A percentile compares a stretch with the other conserved stretches of the same genome.
Evolutionary conservation across 78 protist species (phyloP).

Genomic region (Pigoraptor vietnamica): DNA sequence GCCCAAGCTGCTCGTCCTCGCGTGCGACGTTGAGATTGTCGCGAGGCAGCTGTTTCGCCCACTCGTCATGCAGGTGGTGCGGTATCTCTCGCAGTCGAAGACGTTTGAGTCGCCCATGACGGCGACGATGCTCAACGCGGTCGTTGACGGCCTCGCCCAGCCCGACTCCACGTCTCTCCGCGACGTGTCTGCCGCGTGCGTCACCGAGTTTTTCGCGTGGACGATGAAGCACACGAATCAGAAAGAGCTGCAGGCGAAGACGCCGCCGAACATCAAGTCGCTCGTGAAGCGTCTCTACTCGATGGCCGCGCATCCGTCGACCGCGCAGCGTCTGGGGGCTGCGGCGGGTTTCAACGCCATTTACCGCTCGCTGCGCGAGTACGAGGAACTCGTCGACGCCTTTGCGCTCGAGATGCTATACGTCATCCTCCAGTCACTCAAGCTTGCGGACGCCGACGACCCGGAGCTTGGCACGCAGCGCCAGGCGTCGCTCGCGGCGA

Average conservation of each 20-base stretch:
- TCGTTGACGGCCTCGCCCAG: constrained; percentile 50
- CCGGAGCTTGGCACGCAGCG: not conserved
- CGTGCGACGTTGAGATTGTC: constrained; percentile 66
- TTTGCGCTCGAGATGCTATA: constrained; percentile 38
- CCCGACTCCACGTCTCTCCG: constrained; percentile 49
- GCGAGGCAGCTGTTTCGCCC: constrained; percentile 66
- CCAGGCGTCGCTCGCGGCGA: not conserved
- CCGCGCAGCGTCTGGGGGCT: constrained; percentile 55
- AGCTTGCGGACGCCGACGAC: constrained; percentile 12
- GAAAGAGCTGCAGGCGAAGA: constrained; percentile 3
- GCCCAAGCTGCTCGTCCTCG: constrained; percentile 55
- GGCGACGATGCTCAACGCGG: constrained; percentile 38
- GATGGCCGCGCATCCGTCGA: constrained; percentile 48
- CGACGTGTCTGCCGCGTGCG: constrained; percentile 49
- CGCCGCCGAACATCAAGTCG: not conserved
- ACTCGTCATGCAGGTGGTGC: constrained; percentile 61
- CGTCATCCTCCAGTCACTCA: constrained; percentile 11
- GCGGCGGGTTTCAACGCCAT: constrained; percentile 34
- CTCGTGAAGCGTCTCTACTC: constrained; percentile 47
- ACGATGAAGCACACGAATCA: constrained; percentile 30
- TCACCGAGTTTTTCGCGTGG: constrained; percentile 58
- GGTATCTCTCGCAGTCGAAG: constrained; percentile 52
- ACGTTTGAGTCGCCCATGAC: constrained; percentile 42
- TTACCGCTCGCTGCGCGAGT: constrained; percentile 27
- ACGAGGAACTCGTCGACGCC: constrained; percentile 31